Conservation (phyloP, 345 rosid species). For the Diplotaxis tenuifolia region DNA sequence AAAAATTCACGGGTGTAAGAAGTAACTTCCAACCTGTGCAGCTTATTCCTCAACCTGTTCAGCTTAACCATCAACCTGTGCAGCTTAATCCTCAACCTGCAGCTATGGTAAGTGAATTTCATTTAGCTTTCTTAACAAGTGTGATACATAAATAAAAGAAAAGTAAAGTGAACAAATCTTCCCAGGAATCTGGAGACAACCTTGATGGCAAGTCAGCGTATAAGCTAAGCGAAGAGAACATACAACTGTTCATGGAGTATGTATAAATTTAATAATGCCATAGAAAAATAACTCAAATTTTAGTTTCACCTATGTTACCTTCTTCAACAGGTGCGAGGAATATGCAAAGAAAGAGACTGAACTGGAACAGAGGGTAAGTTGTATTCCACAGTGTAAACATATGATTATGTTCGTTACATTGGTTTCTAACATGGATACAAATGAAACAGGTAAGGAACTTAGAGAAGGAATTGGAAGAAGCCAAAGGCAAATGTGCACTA, state of each 20-base stretch:
- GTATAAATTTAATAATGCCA: not conserved
- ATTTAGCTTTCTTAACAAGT: not conserved
- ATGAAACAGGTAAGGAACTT: slow-evolving; percentile 48
- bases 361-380: slow-evolving; percentile 52
- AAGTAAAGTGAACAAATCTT: not conserved
- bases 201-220: slow-evolving; percentile 39
- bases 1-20: slow-evolving; percentile 18
- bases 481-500: slow-evolving; percentile 51
- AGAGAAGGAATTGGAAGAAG: slow-evolving; percentile 62
- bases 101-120: slow-evolving; percentile 14
- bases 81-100: slow-evolving; percentile 1
- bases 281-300: not conserved
- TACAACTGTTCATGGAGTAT: slow-evolving; percentile 60
- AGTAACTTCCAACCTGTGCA: slow-evolving; percentile 20
- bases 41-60: not conserved
- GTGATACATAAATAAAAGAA: not conserved
- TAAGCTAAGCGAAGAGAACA: slow-evolving; percentile 71
- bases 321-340: slow-evolving; percentile 65
- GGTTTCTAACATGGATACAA: not conserved
- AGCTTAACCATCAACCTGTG: not conserved
- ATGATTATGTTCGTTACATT: not conserved
- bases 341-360: slow-evolving; percentile 51
- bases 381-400: not conserved
- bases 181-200: slow-evolving; percentile 23
- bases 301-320: not conserved